Conservation (phyloP, 345 rosid species). For the Populus davidiana region DNA sequence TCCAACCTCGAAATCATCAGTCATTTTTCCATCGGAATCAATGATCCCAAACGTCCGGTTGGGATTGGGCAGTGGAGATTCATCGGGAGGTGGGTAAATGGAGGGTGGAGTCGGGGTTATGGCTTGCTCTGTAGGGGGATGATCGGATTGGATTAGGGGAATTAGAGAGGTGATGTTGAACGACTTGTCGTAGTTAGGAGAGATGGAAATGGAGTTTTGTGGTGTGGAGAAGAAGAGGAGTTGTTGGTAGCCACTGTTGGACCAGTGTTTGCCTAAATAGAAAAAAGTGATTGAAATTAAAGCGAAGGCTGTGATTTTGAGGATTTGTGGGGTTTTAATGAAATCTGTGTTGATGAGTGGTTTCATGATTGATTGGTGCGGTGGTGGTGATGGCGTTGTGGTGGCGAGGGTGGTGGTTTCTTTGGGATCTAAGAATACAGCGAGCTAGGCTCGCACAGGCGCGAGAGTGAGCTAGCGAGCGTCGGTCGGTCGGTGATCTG, state of each 20-base stretch:
- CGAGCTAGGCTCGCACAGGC: not conserved
- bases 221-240: conserved; percentile 74
- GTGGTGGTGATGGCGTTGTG: not conserved
- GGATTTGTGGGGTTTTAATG: conserved; percentile 33
- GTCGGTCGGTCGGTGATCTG: not conserved
- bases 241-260: conserved; percentile 51
- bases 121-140: conserved; percentile 2
- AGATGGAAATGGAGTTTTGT: conserved; percentile 41
- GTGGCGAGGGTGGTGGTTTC: not conserved
- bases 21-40: conserved; percentile 78
- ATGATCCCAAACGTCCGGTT: conserved; percentile 64
- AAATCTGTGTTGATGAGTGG: conserved; percentile 32
- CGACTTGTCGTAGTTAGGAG: conserved; percentile 49
- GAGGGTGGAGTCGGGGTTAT: conserved; percentile 4
- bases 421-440: not conserved
- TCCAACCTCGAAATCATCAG: conserved; percentile 73
- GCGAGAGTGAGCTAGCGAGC: not conserved
- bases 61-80: conserved; percentile 40
- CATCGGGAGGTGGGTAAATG: conserved; percentile 22
- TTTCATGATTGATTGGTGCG: conserved; percentile 43
- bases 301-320: conserved; percentile 49
- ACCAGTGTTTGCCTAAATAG: conserved; percentile 86
- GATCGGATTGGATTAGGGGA: conserved; percentile 24
- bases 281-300: conserved; percentile 65
- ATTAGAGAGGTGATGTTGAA: conserved; percentile 52